Evolutionary conservation across 176 grass and related monocot genomes (phyloP).

Genomic region (Rhipidocladum racemiflorum): DNA sequence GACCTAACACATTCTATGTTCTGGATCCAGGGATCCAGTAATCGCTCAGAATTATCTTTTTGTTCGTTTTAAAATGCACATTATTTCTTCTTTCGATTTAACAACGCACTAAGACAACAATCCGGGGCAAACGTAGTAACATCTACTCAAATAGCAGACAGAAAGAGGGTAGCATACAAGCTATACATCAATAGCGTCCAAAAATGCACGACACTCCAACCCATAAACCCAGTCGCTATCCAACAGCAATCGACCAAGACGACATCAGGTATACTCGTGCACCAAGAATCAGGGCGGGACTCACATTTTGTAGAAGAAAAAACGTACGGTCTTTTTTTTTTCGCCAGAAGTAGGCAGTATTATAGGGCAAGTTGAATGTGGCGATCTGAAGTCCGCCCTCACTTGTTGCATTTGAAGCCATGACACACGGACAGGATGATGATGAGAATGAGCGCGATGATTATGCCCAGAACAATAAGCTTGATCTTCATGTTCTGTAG

Average conservation of each 20-base stretch:
- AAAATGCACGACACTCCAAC: slow-evolving; percentile 37
- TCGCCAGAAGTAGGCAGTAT: neutral
- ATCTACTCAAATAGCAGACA: slow-evolving; percentile 29
- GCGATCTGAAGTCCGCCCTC: slow-evolving; percentile 3
- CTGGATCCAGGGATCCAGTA: neutral
- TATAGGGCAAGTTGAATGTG: neutral
- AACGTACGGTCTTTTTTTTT: slow-evolving; percentile 17
- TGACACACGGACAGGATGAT: slow-evolving; percentile 90
- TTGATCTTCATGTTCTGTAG: slow-evolving; percentile 98
- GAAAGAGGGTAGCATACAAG: slow-evolving; percentile 31
- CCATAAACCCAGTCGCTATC: slow-evolving; percentile 27
- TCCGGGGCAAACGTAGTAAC: slow-evolving; percentile 16
- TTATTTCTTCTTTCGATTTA: neutral
- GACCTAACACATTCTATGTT: neutral
- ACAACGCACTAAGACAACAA: neutral
- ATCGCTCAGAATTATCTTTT: neutral
- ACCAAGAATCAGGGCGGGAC: slow-evolving; percentile 23
- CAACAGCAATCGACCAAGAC: slow-evolving; percentile 37
- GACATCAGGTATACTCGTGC: slow-evolving; percentile 21
- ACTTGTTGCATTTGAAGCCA: slow-evolving; percentile 81
- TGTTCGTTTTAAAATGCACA: neutral
- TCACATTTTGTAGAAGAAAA: slow-evolving; percentile 38
- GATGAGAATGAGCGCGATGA: slow-evolving; percentile 84
- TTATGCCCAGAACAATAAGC: slow-evolving; percentile 83
- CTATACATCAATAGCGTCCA: slow-evolving; percentile 55